Base-by-base conservation (phyloP, 306 rosid genomes). In the Rosa lucieae region DNA sequence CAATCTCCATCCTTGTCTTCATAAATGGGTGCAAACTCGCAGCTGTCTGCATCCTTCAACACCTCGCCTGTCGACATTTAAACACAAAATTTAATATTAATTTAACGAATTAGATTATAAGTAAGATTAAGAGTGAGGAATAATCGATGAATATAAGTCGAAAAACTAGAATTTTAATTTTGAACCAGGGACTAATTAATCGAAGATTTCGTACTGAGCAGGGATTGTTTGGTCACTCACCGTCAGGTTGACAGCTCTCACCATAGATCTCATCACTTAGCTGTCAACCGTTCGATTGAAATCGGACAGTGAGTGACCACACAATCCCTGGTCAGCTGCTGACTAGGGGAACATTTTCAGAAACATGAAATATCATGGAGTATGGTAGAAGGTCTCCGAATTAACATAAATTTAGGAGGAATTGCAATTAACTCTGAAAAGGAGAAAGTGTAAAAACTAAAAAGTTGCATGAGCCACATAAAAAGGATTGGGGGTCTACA, bases 1-100 rank as follows among this genome's bases (percentile, higher is more conserved):
- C 98, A 94, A 75, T 94, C 98, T 74, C 97, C 97, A 77, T 94
- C 98, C 79, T 88, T 93, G 90, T 94, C 98, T 76, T 92, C 98
- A 76, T 94, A 94, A 83, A 94, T 92, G 37, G 93, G 92, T 73
- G 89, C 89, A 71, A 88, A 86, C 77, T 94, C 93, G 58, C 67
- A 75, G 26, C 78, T 85, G 32, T 89, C 94, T 18, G 78, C 85
- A 83, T 87, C 90, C 86, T 92, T 92, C 87, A 89, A 85, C 47
- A 87, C 84, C 70, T 92, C 93, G 4, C 85, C 99, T 95, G 97
- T 70, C 82, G 76, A 77, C 76, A 83, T 8, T 77, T 13, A 44
- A 42, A 37, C 1, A 53, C 13, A 21, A 4, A 15, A 8, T 29
- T 55, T 6, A 44, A 7, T 23, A 73, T 26, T 23, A 72, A 2